phyloP scores from a whole-genome alignment of 176 grass and related monocot genomes.

The Oryza brachyantha region DNA sequence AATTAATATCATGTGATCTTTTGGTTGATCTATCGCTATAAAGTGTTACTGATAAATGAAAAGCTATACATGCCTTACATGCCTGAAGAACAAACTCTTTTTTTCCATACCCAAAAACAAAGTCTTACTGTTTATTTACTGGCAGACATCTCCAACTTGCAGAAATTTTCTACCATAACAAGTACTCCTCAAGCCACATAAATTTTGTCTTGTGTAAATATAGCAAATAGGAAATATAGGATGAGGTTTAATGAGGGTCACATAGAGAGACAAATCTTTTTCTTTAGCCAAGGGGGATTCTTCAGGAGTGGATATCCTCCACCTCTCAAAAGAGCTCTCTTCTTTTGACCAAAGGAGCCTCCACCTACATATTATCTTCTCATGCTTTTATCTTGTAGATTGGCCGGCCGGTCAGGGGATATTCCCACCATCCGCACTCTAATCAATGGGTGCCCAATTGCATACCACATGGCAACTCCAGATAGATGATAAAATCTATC shows the following conservation, averaged over 20 bases:
- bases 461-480: not conserved
- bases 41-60: too few species aligned
- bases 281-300: slow-evolving; percentile 44
- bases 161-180: not conserved
- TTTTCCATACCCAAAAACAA: not conserved
- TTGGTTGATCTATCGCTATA: too few species aligned
- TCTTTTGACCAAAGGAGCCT: slow-evolving; percentile 34
- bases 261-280: slow-evolving; percentile 42
- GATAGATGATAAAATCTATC: not conserved
- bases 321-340: slow-evolving; percentile 23
- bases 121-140: not conserved
- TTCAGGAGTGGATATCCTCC: slow-evolving; percentile 29
- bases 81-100: not conserved
- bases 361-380: slow-evolving; percentile 30
- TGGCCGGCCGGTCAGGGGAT: slow-evolving; percentile 50
- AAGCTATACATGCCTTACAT: not conserved
- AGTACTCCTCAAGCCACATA: not conserved
- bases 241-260: not conserved
- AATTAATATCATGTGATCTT: too few species aligned
- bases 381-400: slow-evolving; percentile 40
- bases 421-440: slow-evolving; percentile 44
- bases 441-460: slow-evolving; percentile 23
- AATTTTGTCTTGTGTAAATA: not conserved
- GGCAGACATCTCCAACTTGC: not conserved
- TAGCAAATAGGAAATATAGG: not conserved